These are phyloP conservation scores for Jacaranda copaia DNA, from an alignment of 257 asterid genomes.

Conservation along the genomic window DNA sequence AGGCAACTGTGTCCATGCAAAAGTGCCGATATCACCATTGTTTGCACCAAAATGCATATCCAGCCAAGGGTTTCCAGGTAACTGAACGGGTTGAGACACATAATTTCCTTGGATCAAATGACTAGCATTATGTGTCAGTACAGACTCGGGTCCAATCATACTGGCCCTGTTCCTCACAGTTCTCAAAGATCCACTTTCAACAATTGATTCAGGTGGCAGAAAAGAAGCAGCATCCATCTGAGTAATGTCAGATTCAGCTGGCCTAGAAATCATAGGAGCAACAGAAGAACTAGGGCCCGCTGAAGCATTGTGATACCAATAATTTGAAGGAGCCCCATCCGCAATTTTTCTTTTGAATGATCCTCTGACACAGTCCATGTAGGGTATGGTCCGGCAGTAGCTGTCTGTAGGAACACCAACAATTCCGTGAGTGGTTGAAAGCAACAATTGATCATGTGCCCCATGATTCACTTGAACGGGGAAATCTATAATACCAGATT, in stretches of 20 bases:
- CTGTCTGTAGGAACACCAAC: slow-evolving; percentile 41
- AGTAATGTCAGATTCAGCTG: slow-evolving; percentile 49
- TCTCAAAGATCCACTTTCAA: no score
- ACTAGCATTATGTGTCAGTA: not conserved
- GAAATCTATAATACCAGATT: slow-evolving; percentile 59
- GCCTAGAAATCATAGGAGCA: slow-evolving; percentile 30
- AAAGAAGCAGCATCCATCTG: slow-evolving; percentile 39
- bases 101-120: slow-evolving; percentile 63
- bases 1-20: slow-evolving; percentile 61
- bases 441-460: slow-evolving; percentile 51
- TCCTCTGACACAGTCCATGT: slow-evolving; percentile 56
- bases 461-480: slow-evolving; percentile 64
- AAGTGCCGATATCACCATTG: slow-evolving; percentile 56
- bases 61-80: slow-evolving; percentile 72
- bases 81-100: slow-evolving; percentile 59
- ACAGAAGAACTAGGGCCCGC: slow-evolving; percentile 73
- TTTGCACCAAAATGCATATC: slow-evolving; percentile 57
- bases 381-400: slow-evolving; percentile 51
- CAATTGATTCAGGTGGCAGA: slow-evolving; percentile 7
- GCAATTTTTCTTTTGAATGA: slow-evolving; percentile 70
- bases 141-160: slow-evolving; percentile 23
- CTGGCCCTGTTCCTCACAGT: no score
- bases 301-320: slow-evolving; percentile 44
- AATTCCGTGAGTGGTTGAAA: slow-evolving; percentile 36
- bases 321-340: slow-evolving; percentile 38